Evolutionary conservation across 164 flowering plant genomes (phyloP).

Genomic region (Kalanchoe fedtschenkoi): DNA sequence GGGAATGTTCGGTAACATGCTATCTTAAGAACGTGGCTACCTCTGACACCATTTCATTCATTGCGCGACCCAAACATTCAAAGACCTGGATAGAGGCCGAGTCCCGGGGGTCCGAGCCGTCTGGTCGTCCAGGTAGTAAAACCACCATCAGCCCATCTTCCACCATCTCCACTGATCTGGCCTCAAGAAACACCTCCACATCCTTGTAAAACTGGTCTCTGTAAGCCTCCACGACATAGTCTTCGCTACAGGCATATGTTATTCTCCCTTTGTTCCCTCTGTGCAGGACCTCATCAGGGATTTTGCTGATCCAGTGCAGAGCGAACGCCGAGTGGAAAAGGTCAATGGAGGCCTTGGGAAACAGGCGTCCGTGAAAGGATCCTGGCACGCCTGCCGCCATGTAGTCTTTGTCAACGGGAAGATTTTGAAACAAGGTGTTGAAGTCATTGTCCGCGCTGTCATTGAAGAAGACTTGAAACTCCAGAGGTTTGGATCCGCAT

Average conservation of each 20-base stretch:
- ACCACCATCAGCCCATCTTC: conserved; percentile 15
- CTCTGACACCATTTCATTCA: conserved; percentile 12
- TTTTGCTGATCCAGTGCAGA: conserved; percentile 22
- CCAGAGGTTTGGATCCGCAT: too few species aligned
- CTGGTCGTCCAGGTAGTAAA: conserved; percentile 4
- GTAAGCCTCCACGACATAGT: conserved; percentile 14
- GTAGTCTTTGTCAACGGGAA: conserved; percentile 13
- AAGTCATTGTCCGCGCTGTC: conserved; percentile 22
- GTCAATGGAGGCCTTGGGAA: conserved; percentile 18
- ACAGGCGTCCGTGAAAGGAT: conserved; percentile 20
- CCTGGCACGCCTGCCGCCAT: conserved; percentile 22
- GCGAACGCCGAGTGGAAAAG: conserved; percentile 19
- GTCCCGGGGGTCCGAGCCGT: conserved; percentile 3
- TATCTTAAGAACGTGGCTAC: too few species aligned
- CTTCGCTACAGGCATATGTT: background rate
- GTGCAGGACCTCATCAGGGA: conserved; percentile 10
- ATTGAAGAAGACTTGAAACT: conserved; percentile 20
- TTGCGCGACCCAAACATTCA: conserved; percentile 3
- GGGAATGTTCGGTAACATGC: too few species aligned
- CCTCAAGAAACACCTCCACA: conserved; percentile 10
- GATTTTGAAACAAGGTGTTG: conserved; percentile 17
- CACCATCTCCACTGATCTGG: conserved; percentile 16
- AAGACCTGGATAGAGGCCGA: background rate
- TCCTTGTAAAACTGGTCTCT: conserved; percentile 14
- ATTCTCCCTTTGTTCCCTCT: conserved; percentile 20